Evolutionary conservation across 306 rosid genomes (phyloP).

Genomic region (Castanea mollissima): DNA sequence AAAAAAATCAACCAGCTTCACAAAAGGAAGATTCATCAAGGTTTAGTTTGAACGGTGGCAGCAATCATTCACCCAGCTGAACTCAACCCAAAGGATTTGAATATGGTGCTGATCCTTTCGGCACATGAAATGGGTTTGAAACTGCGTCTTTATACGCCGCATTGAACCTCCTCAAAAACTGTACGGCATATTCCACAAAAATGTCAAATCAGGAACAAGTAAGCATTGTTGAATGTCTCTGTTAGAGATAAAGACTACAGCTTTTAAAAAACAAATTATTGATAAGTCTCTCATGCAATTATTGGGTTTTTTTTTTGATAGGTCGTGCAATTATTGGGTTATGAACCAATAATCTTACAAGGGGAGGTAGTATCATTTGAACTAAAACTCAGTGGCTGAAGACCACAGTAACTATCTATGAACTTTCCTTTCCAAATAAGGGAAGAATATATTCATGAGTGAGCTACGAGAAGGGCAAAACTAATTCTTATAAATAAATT

Average conservation of each 20-base stretch:
- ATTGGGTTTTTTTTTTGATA: too few species aligned
- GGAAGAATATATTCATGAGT: too few species aligned
- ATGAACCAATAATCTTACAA: too few species aligned
- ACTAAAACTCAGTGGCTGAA: too few species aligned
- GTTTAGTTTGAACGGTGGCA: neutral
- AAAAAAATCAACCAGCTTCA: neutral
- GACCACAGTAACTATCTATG: too few species aligned
- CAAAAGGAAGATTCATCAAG: neutral
- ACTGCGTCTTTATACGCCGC: constrained; percentile 85
- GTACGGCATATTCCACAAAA: constrained; percentile 14
- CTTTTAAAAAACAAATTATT: neutral
- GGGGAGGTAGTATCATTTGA: too few species aligned
- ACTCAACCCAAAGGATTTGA: constrained; percentile 83
- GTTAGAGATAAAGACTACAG: neutral
- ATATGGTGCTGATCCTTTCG: constrained; percentile 81
- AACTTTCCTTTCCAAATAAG: too few species aligned
- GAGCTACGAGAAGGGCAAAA: too few species aligned
- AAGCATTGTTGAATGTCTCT: neutral
- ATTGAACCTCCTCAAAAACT: constrained; percentile 89
- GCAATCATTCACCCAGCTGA: constrained; percentile 47
- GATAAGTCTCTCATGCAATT: too few species aligned
- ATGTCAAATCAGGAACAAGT: constrained; percentile 18
- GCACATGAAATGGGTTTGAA: constrained; percentile 90
- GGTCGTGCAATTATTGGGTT: too few species aligned
- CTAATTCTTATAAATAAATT: too few species aligned